Percentiles rank a stretch among this genome's conserved stretches.
Conservation (phyloP, 1,139 yeast genomes). For the Hyphopichia pseudoburtonii region DNA sequence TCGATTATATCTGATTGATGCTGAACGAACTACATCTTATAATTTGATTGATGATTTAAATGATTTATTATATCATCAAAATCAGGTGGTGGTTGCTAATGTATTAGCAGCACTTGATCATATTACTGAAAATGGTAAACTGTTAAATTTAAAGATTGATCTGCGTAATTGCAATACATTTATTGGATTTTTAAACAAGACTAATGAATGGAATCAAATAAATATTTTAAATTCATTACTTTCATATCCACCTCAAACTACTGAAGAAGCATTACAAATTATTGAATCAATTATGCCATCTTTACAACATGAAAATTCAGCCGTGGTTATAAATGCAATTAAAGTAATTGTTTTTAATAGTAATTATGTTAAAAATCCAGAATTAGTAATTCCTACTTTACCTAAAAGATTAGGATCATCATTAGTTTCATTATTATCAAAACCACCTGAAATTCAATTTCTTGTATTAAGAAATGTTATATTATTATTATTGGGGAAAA, state of each 20-base stretch:
- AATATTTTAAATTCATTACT: slow-evolving; percentile 68
- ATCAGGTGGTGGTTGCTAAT: slow-evolving; percentile 66
- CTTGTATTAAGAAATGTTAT: slow-evolving; percentile 80
- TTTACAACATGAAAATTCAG: slow-evolving; percentile 76
- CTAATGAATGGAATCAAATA: slow-evolving; percentile 82
- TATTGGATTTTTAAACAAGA: slow-evolving; percentile 46
- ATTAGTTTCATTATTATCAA: slow-evolving; percentile 66
- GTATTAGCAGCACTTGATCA: slow-evolving; percentile 70
- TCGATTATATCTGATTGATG: slow-evolving; percentile 61
- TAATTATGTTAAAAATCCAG: slow-evolving; percentile 58
- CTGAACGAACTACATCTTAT: slow-evolving; percentile 42
- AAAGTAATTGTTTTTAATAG: slow-evolving; percentile 70
- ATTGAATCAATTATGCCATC: slow-evolving; percentile 73
- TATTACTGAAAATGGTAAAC: slow-evolving; percentile 57
- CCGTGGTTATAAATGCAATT: slow-evolving; percentile 77
- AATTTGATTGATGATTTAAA: slow-evolving; percentile 57
- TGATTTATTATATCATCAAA: slow-evolving; percentile 54
- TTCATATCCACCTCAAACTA: slow-evolving; percentile 69
- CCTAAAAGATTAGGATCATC: slow-evolving; percentile 70
- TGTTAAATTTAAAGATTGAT: slow-evolving; percentile 55
- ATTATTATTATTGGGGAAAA: slow-evolving; percentile 65
- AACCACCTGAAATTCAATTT: slow-evolving; percentile 84
- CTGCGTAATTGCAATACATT: slow-evolving; percentile 55
- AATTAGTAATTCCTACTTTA: slow-evolving; percentile 48
- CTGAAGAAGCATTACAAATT: slow-evolving; percentile 63